Base-by-base conservation (phyloP, 257 asterid species). In the Plectranthus barbatus region DNA sequence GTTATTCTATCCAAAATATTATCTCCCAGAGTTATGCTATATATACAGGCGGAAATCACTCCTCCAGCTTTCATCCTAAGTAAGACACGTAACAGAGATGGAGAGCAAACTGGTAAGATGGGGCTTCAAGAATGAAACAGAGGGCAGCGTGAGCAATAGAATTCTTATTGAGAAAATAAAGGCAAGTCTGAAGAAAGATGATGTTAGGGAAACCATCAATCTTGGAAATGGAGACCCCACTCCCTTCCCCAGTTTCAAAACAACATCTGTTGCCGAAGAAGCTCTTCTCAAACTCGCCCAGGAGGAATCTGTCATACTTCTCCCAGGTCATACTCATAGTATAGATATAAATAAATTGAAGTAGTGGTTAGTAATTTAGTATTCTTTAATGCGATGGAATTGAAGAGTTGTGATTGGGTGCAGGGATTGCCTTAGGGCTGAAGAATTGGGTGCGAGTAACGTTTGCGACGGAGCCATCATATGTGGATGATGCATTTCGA, bases 371-470 rank as follows among this genome's bases (percentile, higher is more conserved):
- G n/a, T n/a, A n/a, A n/a, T n/a, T n/a, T n/a, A n/a, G n/a, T 31
- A 1, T 45, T 15, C 4, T 23, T 45, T 66, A 34, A 66, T 7
- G 46, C 11, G 15, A 12, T 48, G n/a, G n/a, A n/a, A n/a, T n/a
- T n/a, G n/a, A 2, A 19, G 42, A 29, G 18, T 42, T 23, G 2
- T 29, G 7, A 1, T 12, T 37, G 53, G 33, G 55, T 34, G 14
- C 54, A 90, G 96, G 97, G 50, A 6, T 71, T 31, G 79, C 78
- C 34, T 79, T 90, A 23, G 96, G 97, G 46, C 71, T 82, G 46
- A 85, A 87, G 84, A 79, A 90, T 73, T 90, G 93, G 93, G 76
- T 87, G 9, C 79, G 96, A 9, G 31, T 87, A 47, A 74, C 96
- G 24, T 90, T 80, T 36, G 89, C 89, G 0, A 49, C 79, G 11